Conservation (phyloP, 148 eudicot species). For the Oxyria digyna region DNA sequence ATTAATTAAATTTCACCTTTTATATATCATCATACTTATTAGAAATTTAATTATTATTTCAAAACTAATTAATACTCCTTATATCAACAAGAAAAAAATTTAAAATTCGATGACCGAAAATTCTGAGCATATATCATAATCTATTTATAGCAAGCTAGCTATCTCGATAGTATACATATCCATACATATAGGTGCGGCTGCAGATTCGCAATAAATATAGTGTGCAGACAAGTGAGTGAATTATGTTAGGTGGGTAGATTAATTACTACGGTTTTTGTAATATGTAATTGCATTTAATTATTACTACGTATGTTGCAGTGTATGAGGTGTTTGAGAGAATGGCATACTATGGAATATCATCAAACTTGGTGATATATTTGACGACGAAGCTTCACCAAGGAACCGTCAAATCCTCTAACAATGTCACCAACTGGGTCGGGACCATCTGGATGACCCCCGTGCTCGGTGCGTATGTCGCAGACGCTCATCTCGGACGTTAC, state of each 20-base stretch:
- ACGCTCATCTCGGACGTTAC: conserved; percentile 73
- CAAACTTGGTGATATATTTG: conserved; percentile 64
- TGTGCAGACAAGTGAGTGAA: no score
- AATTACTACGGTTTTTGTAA: no score
- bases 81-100: neutral
- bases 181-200: neutral
- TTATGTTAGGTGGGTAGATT: neutral
- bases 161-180: neutral
- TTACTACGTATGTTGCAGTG: conserved; percentile 23
- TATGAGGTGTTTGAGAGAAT: conserved; percentile 77
- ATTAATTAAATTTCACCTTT: no score
- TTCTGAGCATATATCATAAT: neutral
- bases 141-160: neutral
- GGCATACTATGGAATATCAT: conserved; percentile 81
- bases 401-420: conserved; percentile 57
- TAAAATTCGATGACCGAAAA: neutral
- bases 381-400: conserved; percentile 70
- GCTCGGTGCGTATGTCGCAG: conserved; percentile 78
- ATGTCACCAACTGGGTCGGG: conserved; percentile 83
- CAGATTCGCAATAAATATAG: neutral
- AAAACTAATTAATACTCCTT: no score
- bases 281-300: neutral
- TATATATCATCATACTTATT: no score
- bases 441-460: conserved; percentile 80
- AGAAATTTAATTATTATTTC: no score